A percentile compares a stretch with the other conserved stretches of the same genome.
Conservation (phyloP, 2,329 filamentous ascomycete genomes). For the Aspergillus carbonarius region DNA sequence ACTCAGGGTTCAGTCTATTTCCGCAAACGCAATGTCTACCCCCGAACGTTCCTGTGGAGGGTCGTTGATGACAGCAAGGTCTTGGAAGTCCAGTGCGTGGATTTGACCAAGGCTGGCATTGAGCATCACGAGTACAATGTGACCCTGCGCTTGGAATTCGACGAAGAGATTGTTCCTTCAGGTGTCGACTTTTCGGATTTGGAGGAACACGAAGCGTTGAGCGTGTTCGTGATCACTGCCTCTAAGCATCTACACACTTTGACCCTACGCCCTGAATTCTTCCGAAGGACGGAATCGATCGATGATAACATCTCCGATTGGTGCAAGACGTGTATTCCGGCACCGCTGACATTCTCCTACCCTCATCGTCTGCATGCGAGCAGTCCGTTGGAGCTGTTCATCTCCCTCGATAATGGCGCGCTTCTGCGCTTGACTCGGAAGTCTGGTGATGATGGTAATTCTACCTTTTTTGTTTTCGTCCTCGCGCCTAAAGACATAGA, state of each 20-base stretch:
- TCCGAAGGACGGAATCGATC: conserved; percentile 66
- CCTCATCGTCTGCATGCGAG: conserved; percentile 79
- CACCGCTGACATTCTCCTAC: conserved; percentile 72
- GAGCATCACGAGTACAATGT: conserved; percentile 67
- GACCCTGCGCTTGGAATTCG: conserved; percentile 75
- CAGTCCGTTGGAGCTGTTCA: conserved; percentile 69
- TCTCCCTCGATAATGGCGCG: conserved; percentile 58
- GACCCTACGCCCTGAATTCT: conserved; percentile 77
- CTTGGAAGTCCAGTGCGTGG: conserved; percentile 78
- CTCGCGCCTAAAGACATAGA: not conserved
- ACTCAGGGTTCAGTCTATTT: conserved; percentile 81
- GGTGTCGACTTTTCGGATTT: conserved; percentile 83
- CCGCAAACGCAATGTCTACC: conserved; percentile 70
- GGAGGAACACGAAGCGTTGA: conserved; percentile 72
- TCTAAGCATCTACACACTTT: conserved; percentile 80
- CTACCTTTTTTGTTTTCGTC: not conserved
- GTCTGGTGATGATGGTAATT: conserved; percentile 51
- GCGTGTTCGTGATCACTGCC: conserved; percentile 75
- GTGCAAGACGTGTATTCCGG: conserved; percentile 71
- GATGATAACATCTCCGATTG: conserved; percentile 74
- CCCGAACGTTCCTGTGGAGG: conserved; percentile 87
- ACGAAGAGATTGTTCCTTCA: conserved; percentile 67
- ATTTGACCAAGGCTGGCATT: conserved; percentile 69
- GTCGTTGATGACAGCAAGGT: conserved; percentile 76
- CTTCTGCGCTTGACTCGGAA: conserved; percentile 67